These are phyloP conservation scores for Breynia disticha DNA, from an alignment of 441 rosid genomes.

Conservation along the genomic window DNA sequence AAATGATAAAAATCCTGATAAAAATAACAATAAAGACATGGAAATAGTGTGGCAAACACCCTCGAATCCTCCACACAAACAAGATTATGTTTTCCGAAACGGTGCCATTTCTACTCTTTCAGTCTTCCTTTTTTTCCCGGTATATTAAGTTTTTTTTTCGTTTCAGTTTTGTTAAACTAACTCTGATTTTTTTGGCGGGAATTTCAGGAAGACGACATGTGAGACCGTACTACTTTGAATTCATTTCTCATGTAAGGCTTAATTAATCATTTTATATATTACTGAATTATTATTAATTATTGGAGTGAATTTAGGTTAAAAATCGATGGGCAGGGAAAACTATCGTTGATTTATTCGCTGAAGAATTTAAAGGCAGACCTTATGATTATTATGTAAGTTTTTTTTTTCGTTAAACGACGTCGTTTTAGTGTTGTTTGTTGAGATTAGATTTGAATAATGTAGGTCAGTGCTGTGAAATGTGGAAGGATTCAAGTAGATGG, in stretches of 20 bases:
- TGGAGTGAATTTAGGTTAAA: conserved; percentile 44
- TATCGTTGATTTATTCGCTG: conserved; percentile 74
- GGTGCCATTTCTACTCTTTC: conserved; percentile 25
- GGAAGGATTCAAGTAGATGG: conserved; percentile 88
- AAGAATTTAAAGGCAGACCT: conserved; percentile 79
- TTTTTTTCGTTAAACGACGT: background rate
- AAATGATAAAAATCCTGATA: no score
- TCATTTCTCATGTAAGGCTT: conserved; percentile 66
- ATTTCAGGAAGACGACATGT: conserved; percentile 74
- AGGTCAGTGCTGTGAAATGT: conserved; percentile 77
- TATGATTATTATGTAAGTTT: conserved; percentile 66
- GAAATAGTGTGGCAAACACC: conserved; percentile 60
- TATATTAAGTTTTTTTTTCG: no score
- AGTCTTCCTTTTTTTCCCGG: no score
- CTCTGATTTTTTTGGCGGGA: conserved; percentile 13
- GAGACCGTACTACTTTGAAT: conserved; percentile 80
- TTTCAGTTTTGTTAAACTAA: no score
- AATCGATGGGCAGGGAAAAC: conserved; percentile 90
- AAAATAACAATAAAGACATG: conserved; percentile 16
- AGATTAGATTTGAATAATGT: conserved; percentile 3
- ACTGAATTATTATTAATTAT: background rate
- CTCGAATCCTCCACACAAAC: conserved; percentile 45
- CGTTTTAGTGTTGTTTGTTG: background rate
- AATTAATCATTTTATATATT: background rate
- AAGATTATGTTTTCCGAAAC: conserved; percentile 58